Base-by-base conservation (phyloP, 257 asterid genomes). In the Avicennia marina region DNA sequence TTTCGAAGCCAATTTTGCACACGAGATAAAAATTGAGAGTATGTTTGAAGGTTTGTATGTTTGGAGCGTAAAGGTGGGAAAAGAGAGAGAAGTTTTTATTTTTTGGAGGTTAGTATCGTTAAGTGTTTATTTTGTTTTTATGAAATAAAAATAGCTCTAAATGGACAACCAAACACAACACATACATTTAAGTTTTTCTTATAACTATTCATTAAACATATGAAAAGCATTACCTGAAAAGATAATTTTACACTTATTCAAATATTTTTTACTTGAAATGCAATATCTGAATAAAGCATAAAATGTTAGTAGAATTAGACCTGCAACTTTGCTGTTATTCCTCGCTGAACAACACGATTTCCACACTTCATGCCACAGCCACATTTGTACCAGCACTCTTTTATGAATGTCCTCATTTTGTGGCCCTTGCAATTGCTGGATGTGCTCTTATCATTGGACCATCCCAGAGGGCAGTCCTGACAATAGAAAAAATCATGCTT, bases 371-470 rank as follows among this genome's bases (percentile, higher is more conserved):
- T 66, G 67, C 70, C 65, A 66, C 95, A 86, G 34, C 90, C 82
- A 44, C 95, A 86, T 75, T 83, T 81, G 60, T 65, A 64, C 94
- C 95, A 83, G 74, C 94, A 86, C 60, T 86, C 95, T 68, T 84
- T 86, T 22, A 86, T 72, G 75, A 86, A 86, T 42, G 64, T 79
- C 71, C 82, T 79, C 46, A 56, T 68, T 38, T 69, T 6, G 41
- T 86, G 90, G 44, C 95, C 90, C 50, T 71, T 79, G 75, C 95
- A 83, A 27, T 52, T 58, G 54, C 50, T 69, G 56, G 80, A 63
- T 27, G 17, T 32, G 44, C 20, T 42, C 43, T 58, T 64, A 51
- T 16, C 69, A 53, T 69, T 74, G 32, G 74, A 64, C 67, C 81
- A 69, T 70, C 76, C 85, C n/a, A 78, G 54, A 13, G 93, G 90